Evolutionary conservation across 2,329 filamentous ascomycete species (phyloP).

Genomic region (Stagonosporopsis vannaccii): DNA sequence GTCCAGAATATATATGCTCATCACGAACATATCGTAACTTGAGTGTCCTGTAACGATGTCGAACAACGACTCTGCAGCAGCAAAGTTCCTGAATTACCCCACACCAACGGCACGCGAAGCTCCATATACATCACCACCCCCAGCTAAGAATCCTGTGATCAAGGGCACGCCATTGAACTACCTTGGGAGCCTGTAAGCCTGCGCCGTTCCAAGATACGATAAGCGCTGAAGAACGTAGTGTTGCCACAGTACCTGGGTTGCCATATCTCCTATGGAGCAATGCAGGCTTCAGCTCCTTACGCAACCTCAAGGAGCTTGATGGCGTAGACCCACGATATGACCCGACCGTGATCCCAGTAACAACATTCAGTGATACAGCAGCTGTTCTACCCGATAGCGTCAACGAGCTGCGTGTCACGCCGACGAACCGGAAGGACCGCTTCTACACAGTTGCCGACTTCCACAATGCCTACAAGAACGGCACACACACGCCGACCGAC

Average conservation of each 20-base stretch:
- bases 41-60: slow-evolving; percentile 28
- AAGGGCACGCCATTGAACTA: slow-evolving; percentile 70
- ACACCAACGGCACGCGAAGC: slow-evolving; percentile 39
- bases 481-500: slow-evolving; percentile 72
- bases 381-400: slow-evolving; percentile 30
- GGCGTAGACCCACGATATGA: slow-evolving; percentile 63
- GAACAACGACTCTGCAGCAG: slow-evolving; percentile 19
- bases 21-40: background rate
- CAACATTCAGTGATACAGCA: slow-evolving; percentile 24
- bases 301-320: slow-evolving; percentile 62
- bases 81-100: slow-evolving; percentile 48
- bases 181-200: slow-evolving; percentile 66
- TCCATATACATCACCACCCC: slow-evolving; percentile 44
- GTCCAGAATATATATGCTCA: background rate
- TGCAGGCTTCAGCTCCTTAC: slow-evolving; percentile 69
- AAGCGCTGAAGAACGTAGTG: slow-evolving; percentile 52
- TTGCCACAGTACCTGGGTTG: slow-evolving; percentile 67
- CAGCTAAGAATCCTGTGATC: slow-evolving; percentile 71
- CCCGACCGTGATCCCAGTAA: slow-evolving; percentile 63
- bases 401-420: slow-evolving; percentile 31
- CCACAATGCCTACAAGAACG: slow-evolving; percentile 74
- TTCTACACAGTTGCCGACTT: slow-evolving; percentile 74
- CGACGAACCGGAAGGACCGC: slow-evolving; percentile 27
- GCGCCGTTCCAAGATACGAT: slow-evolving; percentile 4
- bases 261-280: slow-evolving; percentile 75